Conservation (phyloP, 2,329 filamentous ascomycete species). For the Fusarium lateritium region DNA sequence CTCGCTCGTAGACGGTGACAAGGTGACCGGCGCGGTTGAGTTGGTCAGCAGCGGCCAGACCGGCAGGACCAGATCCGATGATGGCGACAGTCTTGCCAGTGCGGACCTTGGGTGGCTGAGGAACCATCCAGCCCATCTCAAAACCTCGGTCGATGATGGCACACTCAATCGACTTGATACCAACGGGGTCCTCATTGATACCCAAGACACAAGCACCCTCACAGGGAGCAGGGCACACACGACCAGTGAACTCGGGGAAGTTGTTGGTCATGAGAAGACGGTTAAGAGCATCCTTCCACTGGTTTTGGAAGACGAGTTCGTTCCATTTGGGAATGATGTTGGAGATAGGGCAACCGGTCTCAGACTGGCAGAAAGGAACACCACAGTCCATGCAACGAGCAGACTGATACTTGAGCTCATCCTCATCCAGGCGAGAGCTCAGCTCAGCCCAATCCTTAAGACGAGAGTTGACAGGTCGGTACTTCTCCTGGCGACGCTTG, state of each 20-base stretch:
- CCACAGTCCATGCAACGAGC: slow-evolving; percentile 99
- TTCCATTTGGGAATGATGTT: slow-evolving; percentile 99
- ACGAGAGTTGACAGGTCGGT: slow-evolving; percentile 85
- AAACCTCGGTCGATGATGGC: slow-evolving; percentile 98
- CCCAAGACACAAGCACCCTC: slow-evolving; percentile 96
- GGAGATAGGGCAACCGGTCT: slow-evolving; percentile 94
- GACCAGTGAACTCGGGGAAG: slow-evolving; percentile 97
- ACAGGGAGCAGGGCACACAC: slow-evolving; percentile 96
- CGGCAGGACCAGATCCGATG: slow-evolving; percentile 92
- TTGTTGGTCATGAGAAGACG: slow-evolving; percentile 97
- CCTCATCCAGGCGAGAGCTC: slow-evolving; percentile 87
- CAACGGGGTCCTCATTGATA: slow-evolving; percentile 96
- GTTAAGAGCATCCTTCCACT: slow-evolving; percentile 94
- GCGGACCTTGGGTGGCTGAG: slow-evolving; percentile 81
- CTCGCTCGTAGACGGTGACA: slow-evolving; percentile 93
- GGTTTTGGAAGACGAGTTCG: slow-evolving; percentile 80
- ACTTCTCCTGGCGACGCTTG: slow-evolving; percentile 92
- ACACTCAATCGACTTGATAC: slow-evolving; percentile 98
- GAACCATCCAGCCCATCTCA: slow-evolving; percentile 98
- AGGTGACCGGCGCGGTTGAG: slow-evolving; percentile 92
- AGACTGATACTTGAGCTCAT: slow-evolving; percentile 96
- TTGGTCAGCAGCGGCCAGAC: slow-evolving; percentile 92
- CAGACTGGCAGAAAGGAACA: slow-evolving; percentile 98
- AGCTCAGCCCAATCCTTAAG: slow-evolving; percentile 96
- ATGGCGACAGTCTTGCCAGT: slow-evolving; percentile 91